phyloP scores from a whole-genome alignment of 2,329 filamentous ascomycete genomes.

The Cladosporium sp. region DNA sequence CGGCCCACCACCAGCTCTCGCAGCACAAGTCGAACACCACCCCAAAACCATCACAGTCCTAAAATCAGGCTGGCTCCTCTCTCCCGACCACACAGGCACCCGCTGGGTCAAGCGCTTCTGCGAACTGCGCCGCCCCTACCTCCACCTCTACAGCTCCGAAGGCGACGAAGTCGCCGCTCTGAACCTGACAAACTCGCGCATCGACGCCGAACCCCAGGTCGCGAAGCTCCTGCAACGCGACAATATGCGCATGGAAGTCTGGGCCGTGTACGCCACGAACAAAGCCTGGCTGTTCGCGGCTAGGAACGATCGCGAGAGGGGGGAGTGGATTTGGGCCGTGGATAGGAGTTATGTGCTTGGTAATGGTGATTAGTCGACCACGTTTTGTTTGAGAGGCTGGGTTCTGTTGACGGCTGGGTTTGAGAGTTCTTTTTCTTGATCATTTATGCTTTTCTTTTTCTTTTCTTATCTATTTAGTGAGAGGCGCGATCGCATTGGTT shows the following conservation, averaged over 20 bases:
- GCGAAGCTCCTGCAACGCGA: constrained; percentile 59
- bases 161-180: constrained; percentile 89
- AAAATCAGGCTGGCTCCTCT: constrained; percentile 83
- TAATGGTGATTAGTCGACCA: constrained; percentile 3
- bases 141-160: constrained; percentile 82
- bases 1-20: constrained; percentile 57
- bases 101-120: constrained; percentile 91
- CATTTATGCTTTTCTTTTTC: too few relatives aligned
- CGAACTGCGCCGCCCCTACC: constrained; percentile 83
- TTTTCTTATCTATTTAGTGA: neutral
- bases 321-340: constrained; percentile 94
- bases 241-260: constrained; percentile 52
- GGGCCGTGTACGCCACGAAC: constrained; percentile 88
- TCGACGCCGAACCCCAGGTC: constrained; percentile 88
- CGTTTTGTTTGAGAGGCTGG: neutral
- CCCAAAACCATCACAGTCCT: constrained; percentile 68
- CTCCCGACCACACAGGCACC: constrained; percentile 68
- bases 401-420: too few relatives aligned
- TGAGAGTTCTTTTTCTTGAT: too few relatives aligned
- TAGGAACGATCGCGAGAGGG: constrained; percentile 82
- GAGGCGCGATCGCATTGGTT: constrained; percentile 9
- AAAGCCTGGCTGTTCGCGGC: constrained; percentile 95
- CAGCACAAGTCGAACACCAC: constrained; percentile 71
- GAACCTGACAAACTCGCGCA: constrained; percentile 80
- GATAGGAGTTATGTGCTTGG: constrained; percentile 67